phyloP scores from a whole-genome alignment of 2,329 filamentous ascomycete species.

The Talaromyces rugulosus region DNA sequence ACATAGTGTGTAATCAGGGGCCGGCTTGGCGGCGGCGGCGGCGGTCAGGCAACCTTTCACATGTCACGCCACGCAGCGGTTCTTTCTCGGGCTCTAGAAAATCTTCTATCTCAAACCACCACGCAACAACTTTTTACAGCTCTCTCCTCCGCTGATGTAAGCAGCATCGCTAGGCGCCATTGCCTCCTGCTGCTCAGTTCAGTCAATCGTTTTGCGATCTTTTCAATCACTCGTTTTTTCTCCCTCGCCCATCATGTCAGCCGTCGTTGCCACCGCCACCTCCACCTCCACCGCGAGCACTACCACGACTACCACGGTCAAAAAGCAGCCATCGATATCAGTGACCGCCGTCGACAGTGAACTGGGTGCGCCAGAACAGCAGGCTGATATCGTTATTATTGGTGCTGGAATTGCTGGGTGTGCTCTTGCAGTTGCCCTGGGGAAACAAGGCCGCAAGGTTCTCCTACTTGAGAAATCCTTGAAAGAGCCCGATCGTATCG shows the following conservation, averaged over 20 bases:
- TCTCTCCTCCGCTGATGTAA: neutral
- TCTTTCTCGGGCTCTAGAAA: neutral
- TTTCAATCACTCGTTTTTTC: neutral
- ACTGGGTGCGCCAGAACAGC: conserved; percentile 29
- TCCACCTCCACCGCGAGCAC: neutral
- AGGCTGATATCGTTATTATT: conserved; percentile 81
- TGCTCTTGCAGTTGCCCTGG: conserved; percentile 77
- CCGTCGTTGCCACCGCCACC: conserved; percentile 5
- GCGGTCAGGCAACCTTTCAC: conserved; percentile 3
- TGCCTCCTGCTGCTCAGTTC: neutral
- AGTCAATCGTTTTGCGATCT: neutral
- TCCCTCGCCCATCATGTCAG: conserved; percentile 2
- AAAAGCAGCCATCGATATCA: conserved; percentile 4
- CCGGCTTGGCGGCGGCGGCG: neutral
- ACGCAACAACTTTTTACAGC: neutral
- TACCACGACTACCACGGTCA: conserved; percentile 20
- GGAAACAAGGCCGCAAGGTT: conserved; percentile 84
- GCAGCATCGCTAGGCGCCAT: neutral
- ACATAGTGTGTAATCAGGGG: neutral
- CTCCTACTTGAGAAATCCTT: conserved; percentile 83
- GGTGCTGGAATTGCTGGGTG: conserved; percentile 89
- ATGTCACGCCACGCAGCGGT: conserved; percentile 10
- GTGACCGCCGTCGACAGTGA: conserved; percentile 5
- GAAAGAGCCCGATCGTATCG: conserved; percentile 91
- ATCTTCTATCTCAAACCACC: neutral